These are phyloP conservation scores for Talaromyces sp. DNA, from an alignment of 2,329 filamentous ascomycete genomes.

Conservation along the genomic window DNA sequence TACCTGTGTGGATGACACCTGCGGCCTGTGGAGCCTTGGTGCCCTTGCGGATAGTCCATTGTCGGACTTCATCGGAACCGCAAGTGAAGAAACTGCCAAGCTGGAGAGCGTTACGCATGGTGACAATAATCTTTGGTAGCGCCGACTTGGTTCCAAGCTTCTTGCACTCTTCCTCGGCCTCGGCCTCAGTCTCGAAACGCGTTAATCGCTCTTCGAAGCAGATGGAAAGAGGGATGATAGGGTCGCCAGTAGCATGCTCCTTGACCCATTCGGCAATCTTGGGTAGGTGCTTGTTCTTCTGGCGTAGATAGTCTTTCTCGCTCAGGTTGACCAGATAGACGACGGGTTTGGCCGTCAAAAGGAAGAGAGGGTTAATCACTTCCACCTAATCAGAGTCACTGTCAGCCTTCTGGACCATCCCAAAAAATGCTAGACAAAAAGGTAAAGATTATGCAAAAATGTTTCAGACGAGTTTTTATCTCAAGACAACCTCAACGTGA, in stretches of 20 bases:
- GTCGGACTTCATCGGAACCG: conserved; percentile 89
- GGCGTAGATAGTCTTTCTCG: conserved; percentile 92
- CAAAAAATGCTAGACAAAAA: neutral
- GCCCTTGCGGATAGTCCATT: conserved; percentile 95
- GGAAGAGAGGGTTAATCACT: conserved; percentile 92
- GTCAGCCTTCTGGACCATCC: neutral
- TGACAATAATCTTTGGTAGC: conserved; percentile 82
- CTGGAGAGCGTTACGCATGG: conserved; percentile 89
- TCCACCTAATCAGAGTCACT: conserved; percentile 65
- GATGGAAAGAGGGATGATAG: conserved; percentile 89
- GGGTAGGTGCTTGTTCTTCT: conserved; percentile 98
- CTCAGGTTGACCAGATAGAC: conserved; percentile 96
- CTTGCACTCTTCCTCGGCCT: conserved; percentile 81
- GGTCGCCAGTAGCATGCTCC: conserved; percentile 77
- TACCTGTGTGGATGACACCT: conserved; percentile 84
- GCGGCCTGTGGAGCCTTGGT: conserved; percentile 97
- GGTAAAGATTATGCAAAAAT: conserved; percentile 10
- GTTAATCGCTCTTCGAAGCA: conserved; percentile 89
- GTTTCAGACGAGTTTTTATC: conserved; percentile 70
- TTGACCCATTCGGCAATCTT: conserved; percentile 96
- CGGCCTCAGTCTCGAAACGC: conserved; percentile 65
- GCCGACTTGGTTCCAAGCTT: conserved; percentile 78
- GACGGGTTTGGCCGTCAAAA: conserved; percentile 92
- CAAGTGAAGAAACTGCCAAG: conserved; percentile 96
- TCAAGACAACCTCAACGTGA: conserved; percentile 77